Conservation (phyloP, 441 rosid species). For the Melastoma candidum region DNA sequence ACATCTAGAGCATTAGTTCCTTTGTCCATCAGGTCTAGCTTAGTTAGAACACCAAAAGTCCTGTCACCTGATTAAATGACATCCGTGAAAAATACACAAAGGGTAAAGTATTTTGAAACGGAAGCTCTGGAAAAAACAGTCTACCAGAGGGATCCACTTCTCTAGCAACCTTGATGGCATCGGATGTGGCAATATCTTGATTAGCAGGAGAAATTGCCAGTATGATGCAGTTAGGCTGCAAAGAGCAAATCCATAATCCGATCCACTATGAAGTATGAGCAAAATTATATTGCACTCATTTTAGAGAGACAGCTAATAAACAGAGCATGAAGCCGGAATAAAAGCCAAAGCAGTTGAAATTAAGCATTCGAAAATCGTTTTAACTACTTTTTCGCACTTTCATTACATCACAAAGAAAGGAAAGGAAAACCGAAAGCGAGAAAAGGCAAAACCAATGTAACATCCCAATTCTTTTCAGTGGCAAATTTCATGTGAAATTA, state of each 20-base stretch:
- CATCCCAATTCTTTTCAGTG: no score
- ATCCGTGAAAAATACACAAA: background rate
- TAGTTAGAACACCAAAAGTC: constrained; percentile 17
- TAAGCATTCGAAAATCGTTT: no score
- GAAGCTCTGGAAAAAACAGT: background rate
- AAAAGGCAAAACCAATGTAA: no score
- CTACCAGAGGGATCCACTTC: constrained; percentile 17
- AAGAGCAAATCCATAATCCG: background rate
- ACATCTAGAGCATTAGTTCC: constrained; percentile 19
- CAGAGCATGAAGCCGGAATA: no score
- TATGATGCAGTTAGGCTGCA: constrained; percentile 14
- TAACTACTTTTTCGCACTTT: no score
- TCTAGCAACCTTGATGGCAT: constrained; percentile 16
- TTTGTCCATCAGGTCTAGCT: constrained; percentile 18
- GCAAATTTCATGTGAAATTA: no score
- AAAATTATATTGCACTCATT: no score
- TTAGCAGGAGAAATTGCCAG: constrained; percentile 17
- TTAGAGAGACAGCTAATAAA: no score
- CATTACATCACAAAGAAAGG: no score
- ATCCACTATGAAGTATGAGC: no score
- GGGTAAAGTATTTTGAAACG: background rate
- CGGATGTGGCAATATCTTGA: constrained; percentile 17
- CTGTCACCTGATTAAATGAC: constrained; percentile 12
- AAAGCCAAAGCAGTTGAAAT: no score
- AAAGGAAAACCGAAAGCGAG: no score